Evolutionary conservation across 2,329 filamentous ascomycete genomes (phyloP).

Genomic region (Arachnopeziza araneosa): DNA sequence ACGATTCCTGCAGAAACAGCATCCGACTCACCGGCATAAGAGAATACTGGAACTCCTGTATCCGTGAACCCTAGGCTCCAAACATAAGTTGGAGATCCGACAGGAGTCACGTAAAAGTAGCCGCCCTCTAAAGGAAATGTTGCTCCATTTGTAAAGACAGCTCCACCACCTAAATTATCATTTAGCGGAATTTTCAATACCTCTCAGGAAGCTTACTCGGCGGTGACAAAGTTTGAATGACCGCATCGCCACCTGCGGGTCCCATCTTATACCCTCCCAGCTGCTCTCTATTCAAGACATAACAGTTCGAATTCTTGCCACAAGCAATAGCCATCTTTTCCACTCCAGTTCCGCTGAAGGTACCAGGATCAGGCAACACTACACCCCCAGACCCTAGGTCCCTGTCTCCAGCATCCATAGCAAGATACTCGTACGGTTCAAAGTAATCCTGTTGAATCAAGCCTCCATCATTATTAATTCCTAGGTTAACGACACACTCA

Average conservation of each 20-base stretch:
- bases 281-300: conserved; percentile 7
- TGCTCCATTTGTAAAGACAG: background rate
- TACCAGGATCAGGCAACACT: conserved; percentile 3
- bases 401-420: conserved; percentile 5
- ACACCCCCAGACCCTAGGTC: conserved; percentile 8
- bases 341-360: conserved; percentile 3
- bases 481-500: conserved; percentile 2
- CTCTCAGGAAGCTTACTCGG: background rate
- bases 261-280: conserved; percentile 14
- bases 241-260: background rate
- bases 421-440: conserved; percentile 6
- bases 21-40: conserved; percentile 14
- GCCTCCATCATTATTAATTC: background rate
- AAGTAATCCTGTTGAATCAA: conserved; percentile 8
- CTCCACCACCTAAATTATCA: background rate
- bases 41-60: background rate
- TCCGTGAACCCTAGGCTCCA: background rate
- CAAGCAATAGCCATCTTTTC: conserved; percentile 2
- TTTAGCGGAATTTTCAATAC: conserved; percentile 3
- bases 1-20: conserved; percentile 4
- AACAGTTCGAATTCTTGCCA: conserved; percentile 6
- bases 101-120: conserved; percentile 5
- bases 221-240: conserved; percentile 1
- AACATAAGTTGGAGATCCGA: conserved; percentile 1
- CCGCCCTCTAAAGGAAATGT: conserved; percentile 5